Conservation (phyloP, 2,329 filamentous ascomycete species). For the Geosmithia flava region DNA sequence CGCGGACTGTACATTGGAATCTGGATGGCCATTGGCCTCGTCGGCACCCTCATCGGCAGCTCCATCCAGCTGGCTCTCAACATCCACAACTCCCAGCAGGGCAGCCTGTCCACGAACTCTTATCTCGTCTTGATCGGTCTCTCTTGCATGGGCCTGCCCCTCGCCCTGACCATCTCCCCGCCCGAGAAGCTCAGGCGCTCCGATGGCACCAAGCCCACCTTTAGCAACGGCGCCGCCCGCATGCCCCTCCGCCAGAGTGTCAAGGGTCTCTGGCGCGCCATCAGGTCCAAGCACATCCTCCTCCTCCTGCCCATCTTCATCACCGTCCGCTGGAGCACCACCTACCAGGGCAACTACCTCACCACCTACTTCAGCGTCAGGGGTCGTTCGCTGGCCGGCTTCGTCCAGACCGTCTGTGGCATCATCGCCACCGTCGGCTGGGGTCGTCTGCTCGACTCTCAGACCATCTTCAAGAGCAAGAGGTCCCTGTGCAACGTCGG, state of each 20-base stretch:
- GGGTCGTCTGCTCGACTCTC: neutral
- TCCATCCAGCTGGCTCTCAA: constrained; percentile 34
- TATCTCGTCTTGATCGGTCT: constrained; percentile 26
- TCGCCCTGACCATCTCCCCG: constrained; percentile 29
- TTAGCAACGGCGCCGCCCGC: neutral
- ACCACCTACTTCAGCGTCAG: constrained; percentile 6
- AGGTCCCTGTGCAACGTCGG: neutral
- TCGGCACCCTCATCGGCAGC: constrained; percentile 33
- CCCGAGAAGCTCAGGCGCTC: constrained; percentile 28
- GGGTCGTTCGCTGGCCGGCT: constrained; percentile 8
- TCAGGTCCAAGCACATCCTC: constrained; percentile 4
- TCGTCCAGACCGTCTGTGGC: neutral
- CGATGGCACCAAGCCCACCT: constrained; percentile 13
- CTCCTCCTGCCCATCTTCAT: constrained; percentile 6
- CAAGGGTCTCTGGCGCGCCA: constrained; percentile 2
- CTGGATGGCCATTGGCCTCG: constrained; percentile 35
- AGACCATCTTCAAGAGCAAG: neutral
- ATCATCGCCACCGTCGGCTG: neutral
- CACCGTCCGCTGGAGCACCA: constrained; percentile 8
- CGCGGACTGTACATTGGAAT: constrained; percentile 24
- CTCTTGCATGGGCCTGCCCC: constrained; percentile 29
- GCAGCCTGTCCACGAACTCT: constrained; percentile 1
- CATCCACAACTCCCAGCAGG: constrained; percentile 18
- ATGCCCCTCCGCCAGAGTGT: neutral
- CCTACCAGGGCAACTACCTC: constrained; percentile 8